Percentiles rank a stretch among this genome's conserved stretches.
Conservation (phyloP, 1,139 yeast species). For the Casaregolazyma lundiana region DNA sequence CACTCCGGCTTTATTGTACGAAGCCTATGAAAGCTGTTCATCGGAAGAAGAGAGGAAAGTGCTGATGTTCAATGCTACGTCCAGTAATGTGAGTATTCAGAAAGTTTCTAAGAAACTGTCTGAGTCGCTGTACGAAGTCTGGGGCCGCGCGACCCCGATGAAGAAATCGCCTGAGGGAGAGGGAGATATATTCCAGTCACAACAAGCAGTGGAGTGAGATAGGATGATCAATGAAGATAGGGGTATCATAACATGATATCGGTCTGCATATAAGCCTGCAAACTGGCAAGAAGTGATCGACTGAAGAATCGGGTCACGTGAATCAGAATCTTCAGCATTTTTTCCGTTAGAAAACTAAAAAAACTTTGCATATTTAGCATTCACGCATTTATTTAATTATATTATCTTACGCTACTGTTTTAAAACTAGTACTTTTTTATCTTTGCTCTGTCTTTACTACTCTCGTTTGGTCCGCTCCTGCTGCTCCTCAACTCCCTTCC, state of each 20-base stretch:
- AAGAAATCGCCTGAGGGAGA: neutral
- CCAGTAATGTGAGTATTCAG: constrained; percentile 54
- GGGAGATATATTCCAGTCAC: neutral
- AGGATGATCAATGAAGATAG: no score
- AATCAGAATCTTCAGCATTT: no score
- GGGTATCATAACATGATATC: no score
- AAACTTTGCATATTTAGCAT: no score
- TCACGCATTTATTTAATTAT: no score
- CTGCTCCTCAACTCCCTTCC: neutral
- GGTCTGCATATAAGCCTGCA: no score
- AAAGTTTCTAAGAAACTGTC: constrained; percentile 58
- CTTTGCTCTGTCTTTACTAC: neutral
- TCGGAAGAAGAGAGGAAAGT: constrained; percentile 37
- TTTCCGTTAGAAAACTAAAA: no score
- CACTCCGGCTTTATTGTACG: constrained; percentile 53
- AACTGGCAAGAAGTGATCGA: no score
- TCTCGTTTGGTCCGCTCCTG: neutral
- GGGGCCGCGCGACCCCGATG: constrained; percentile 41
- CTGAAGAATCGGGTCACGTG: no score
- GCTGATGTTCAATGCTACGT: constrained; percentile 44
- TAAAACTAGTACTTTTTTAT: neutral
- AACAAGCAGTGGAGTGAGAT: neutral
- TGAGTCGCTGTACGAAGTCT: constrained; percentile 54
- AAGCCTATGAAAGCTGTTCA: constrained; percentile 35
- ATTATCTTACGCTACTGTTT: no score